phyloP scores from a whole-genome alignment of 345 rosid species.

The Mallotus nudiflorus region DNA sequence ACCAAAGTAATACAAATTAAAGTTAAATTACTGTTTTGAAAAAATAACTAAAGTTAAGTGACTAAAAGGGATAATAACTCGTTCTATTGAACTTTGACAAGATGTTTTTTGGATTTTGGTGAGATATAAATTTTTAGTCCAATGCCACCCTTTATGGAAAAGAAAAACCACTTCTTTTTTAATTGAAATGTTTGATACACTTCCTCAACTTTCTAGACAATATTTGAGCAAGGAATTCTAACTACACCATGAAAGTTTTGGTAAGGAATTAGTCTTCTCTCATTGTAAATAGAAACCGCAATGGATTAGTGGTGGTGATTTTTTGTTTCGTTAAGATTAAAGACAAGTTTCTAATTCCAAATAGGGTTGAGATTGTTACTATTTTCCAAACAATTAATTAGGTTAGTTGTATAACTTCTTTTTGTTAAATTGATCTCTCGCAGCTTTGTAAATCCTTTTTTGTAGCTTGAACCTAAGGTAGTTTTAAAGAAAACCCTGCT shows the following conservation, averaged over 20 bases:
- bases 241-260: conserved; percentile 49
- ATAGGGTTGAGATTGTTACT: conserved; percentile 46
- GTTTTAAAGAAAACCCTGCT: too few relatives aligned
- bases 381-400: neutral
- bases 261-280: conserved; percentile 43
- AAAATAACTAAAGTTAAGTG: too few relatives aligned
- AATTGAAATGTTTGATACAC: conserved; percentile 46
- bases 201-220: conserved; percentile 50
- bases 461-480: conserved; percentile 51
- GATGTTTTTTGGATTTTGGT: conserved; percentile 25
- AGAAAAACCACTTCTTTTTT: conserved; percentile 45
- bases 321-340: conserved; percentile 34
- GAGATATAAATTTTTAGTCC: conserved; percentile 46
- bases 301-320: conserved; percentile 29
- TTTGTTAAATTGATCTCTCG: conserved; percentile 7
- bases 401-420: neutral
- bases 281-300: conserved; percentile 47
- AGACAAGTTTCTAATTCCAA: conserved; percentile 54
- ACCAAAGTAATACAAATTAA: too few relatives aligned
- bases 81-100: neutral
- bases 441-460: conserved; percentile 42
- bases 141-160: conserved; percentile 54
- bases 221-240: conserved; percentile 41
- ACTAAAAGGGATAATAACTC: too few relatives aligned
- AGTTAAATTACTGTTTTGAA: too few relatives aligned